Evolutionary conservation across 371 early-diverging fungal species (phyloP), one percentile per base, ranked within the genome.

Genomic region (Batkoa obscura): DNA sequence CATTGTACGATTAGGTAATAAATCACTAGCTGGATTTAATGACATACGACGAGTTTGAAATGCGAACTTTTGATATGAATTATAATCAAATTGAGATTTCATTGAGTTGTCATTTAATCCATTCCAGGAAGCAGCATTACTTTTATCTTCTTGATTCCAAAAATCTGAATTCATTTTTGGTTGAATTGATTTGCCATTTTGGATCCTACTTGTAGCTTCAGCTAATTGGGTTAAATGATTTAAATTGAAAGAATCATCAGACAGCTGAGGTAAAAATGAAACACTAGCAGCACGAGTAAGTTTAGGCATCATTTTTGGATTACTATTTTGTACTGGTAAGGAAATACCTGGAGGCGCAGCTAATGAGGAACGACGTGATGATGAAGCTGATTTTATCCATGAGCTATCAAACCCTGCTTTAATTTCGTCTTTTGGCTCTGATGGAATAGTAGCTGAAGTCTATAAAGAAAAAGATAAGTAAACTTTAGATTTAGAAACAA

Each of bases 291-390:
- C 43, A 6, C 55, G 9, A 2, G 41, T 55, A 39, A 55, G 23
- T 3, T 41, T 55, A 13, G 31, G 31, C 15, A 31, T 10, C 31
- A 43, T 23, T 13, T 43, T 55, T 33, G 3, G 10, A 32, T 48
- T 48, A 10, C 8, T 6, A 48, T n/a, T 32, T 23, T 23, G 23
- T 23, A 23, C 23, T 42, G 55, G 55, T 12, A 33, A 12, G 10
- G 55, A 13, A 31, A 55, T 13, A 9, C 55, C 55, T 12, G 55
- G 55, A 9, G 55, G 55, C 10, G 55, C 55, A 33, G 55, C 55
- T 30, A 55, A 33, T 3, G 55, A 55, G 31, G 32, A 12, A 55
- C 45, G 55, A 13, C 55, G 39, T 8, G 55, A 45, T 23, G 23
- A 23, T 23, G 23, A 23, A 23, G 23, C 23, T 23, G 23, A 23